phyloP scores from a whole-genome alignment of 352 stramenopile species.

The Thalassiosira pacifica region DNA sequence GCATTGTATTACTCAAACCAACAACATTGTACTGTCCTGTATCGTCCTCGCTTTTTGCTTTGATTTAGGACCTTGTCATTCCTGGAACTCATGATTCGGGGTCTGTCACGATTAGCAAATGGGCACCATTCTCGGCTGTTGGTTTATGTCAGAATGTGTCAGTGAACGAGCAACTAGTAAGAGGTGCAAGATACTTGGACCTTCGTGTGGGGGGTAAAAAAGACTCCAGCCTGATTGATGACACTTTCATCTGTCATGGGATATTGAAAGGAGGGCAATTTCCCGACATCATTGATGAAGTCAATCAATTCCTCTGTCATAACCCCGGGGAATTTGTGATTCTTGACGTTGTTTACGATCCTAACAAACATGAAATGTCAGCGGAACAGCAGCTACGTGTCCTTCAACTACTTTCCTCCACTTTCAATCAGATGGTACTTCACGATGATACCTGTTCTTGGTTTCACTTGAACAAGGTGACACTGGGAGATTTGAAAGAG shows the following conservation, averaged over 20 bases:
- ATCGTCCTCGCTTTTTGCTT: not conserved
- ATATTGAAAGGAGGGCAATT: conserved; percentile 66
- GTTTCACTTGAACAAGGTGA: conserved; percentile 42
- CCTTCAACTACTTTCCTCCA: conserved; percentile 34
- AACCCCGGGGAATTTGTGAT: conserved; percentile 74
- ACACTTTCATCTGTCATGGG: conserved; percentile 67
- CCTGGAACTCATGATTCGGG: conserved; percentile 76
- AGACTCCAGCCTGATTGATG: conserved; percentile 19
- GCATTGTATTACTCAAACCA: not conserved
- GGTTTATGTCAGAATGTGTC: conserved; percentile 70
- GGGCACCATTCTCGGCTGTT: conserved; percentile 64
- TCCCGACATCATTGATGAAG: conserved; percentile 62
- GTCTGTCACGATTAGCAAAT: conserved; percentile 68
- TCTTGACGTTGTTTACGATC: conserved; percentile 65
- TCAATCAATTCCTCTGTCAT: conserved; percentile 66
- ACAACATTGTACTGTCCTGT: not conserved
- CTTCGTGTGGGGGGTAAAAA: conserved; percentile 58
- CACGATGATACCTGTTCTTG: conserved; percentile 29
- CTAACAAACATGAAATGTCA: conserved; percentile 57
- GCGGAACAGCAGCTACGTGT: conserved; percentile 47
- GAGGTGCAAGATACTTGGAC: conserved; percentile 73
- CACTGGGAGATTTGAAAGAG: conserved; percentile 59
- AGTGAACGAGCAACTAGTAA: conserved; percentile 68
- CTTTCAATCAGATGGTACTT: conserved; percentile 39
- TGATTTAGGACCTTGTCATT: conserved; percentile 57